Evolutionary conservation across 805 yeast species (phyloP), one percentile per base, ranked within the genome.

Genomic region (Lipomyces sp.): DNA sequence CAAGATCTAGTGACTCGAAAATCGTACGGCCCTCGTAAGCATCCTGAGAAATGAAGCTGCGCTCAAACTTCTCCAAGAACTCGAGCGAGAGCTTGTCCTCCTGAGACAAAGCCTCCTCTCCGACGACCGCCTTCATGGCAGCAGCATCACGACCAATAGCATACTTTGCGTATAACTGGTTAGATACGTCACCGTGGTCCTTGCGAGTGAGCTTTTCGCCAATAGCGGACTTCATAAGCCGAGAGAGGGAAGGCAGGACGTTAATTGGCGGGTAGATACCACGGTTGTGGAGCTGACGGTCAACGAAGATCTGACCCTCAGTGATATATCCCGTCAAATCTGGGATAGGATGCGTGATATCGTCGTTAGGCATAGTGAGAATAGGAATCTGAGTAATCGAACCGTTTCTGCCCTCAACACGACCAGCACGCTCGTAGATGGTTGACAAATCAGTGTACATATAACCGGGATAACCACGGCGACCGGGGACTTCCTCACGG

Each of bases 381-480:
- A 95, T 95, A 69, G 99, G 99, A 79, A 95, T 90, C 84, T 95
- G 99, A 57, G 99, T 95, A 78, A 95, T 95, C 58, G 99, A 95
- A 79, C 99, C 99, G 77, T 95, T 95, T 83, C 99, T 90, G 73
- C 99, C 99, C 83, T 95, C 99, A 70, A 95, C 98, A 85, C 99
- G 90, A 80, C 99, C 99, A 57, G 99, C 99, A 85, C 99, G 91
- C 84, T 95, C 99, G 80, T 95, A 95, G 77, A 95, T 92, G 61
- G 98, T 95, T 60, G 98, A 91, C 84, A 95, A 91, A 89, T 95
- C 99, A 58, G 99, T 95, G 83, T 95, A 95, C 99, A 95, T 95
- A 81, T 95, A 95, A 90, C 99, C 99, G 72, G 99, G 99, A 81
- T 95, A 95, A 85, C 99, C 99, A 88, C 99, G 92, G 87, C 99